Evolutionary conservation across 352 stramenopile species (phyloP).

Genomic region (Nothophytophthora sp.): DNA sequence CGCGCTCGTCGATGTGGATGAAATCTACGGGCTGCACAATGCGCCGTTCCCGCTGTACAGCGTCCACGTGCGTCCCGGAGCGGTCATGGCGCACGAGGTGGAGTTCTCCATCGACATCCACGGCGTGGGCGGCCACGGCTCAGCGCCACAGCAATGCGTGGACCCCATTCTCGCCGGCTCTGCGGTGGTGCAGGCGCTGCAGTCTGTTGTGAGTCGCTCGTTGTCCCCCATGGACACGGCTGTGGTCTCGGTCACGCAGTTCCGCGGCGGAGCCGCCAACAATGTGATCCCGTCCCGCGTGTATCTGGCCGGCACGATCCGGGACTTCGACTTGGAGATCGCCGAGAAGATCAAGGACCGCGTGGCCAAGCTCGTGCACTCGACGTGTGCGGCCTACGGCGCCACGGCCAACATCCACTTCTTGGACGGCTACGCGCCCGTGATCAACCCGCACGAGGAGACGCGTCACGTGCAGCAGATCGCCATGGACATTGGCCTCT

Average conservation of each 20-base stretch:
- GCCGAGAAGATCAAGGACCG: conserved; percentile 81
- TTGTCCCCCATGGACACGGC: conserved; percentile 91
- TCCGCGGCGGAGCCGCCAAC: conserved; percentile 92
- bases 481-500: conserved; percentile 63
- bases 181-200: conserved; percentile 90
- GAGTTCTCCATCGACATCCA: conserved; percentile 92
- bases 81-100: conserved; percentile 92
- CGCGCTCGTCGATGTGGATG: conserved; percentile 80
- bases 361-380: conserved; percentile 85
- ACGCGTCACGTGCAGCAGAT: conserved; percentile 80
- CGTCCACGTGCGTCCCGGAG: conserved; percentile 86
- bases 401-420: conserved; percentile 67
- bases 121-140: conserved; percentile 94
- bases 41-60: conserved; percentile 88
- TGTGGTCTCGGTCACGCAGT: conserved; percentile 92
- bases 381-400: conserved; percentile 83
- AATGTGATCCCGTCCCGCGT: conserved; percentile 94
- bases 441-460: conserved; percentile 82
- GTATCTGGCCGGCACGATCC: conserved; percentile 91
- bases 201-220: conserved; percentile 92
- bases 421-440: conserved; percentile 69
- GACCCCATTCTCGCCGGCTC: conserved; percentile 93
- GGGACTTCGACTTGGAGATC: conserved; percentile 89
- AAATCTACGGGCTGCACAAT: conserved; percentile 95
- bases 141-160: conserved; percentile 89